Base-by-base conservation (phyloP, 1,139 yeast genomes). In the Suhomyces panamericanus region DNA sequence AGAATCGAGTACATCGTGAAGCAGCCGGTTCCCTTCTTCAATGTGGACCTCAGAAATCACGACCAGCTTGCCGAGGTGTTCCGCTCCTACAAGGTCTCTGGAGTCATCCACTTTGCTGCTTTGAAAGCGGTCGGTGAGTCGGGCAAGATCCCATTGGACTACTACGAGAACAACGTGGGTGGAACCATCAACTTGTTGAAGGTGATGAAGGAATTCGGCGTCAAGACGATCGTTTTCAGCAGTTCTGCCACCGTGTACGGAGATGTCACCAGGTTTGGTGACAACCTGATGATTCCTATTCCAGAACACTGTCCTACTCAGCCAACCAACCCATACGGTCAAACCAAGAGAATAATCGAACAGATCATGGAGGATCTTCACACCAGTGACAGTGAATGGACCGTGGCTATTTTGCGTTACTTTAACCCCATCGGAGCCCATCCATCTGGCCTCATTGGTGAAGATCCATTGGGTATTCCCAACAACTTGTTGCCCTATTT, bases 361-460 rank as follows among this genome's bases (percentile, higher is more conserved):
- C 73, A 75, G 43, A 75, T 85, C 45, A 64, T 87, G 52, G 68
- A 75, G 41, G 91, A 84, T 61, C 69, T 83, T 38, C 70, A 80
- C 52, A 53, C 66, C 6, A 72, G 82, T 41, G 79, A 77, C 46
- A 59, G 67, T 6, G 57, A 51, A 1, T 81, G 87, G 85, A 73
- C 76, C 47, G 75, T 82, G 32, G 95, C 90, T 2, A 74, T 85
- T 42, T 70, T 87, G 58, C 75, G 95, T 48, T 87, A 86, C 64
- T 86, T 85, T 69, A 86, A 86, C 59, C 95, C 95, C 33, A 85
- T 86, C 57, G 95, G 95, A 29, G 93, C 95, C 12, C 95, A 87
- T 60, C 88, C 91, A 4, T 81, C 89, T 1, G 95, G 95, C 7
- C 65, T 81, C 32, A 73, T 87, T 54, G 95, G 95, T 35, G 95